Evolutionary conservation across 441 rosid species (phyloP), one percentile per base, ranked within the genome.

Genomic region (Flueggea neowawraea): DNA sequence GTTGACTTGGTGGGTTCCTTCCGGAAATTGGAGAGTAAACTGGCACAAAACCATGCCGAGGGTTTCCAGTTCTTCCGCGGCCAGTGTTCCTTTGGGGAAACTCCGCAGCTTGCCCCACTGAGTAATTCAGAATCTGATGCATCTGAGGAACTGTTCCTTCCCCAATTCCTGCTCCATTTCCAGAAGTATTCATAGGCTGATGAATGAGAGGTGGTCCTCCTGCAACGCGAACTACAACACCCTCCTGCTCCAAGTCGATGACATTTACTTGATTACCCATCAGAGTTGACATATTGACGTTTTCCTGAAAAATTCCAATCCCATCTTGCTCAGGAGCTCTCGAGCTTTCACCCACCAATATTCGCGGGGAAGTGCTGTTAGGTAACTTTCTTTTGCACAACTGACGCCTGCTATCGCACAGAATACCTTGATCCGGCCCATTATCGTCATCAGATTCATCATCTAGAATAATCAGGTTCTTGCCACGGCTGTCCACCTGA

Each of bases 381-480:
- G 79, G 64, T 12, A 52, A 61, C 65, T 62, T 71, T 72, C 79
- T 71, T 64, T 76, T 80, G 61, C 69, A 61, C 49, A 71, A 51
- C 6, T 69, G 52, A 48, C 65, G 70, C 31, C 56, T 53, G 7
- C 64, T 51, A 54, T 60, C 57, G 7, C 57, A 11, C 31, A 68
- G 10, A 22, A 3, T 10, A 33, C 68, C 73, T 48, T 22, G 9
- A 36, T 55, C 63, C 52, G 41, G 6, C 6, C 10, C 10, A 11
- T 56, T 45, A 57, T 58, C 63, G 15, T 70, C 78, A 55, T 79
- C 73, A 32, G 65, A 4, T 51, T 44, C 69, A 70, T 75, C 41
- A 36, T 36, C 41, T 4, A 36, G 41, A 36, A 36, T 36, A 8
- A 36, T 36, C 9, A 36, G 41, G 41, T 36, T 36, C 41, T 36